Evolutionary conservation across 2,329 filamentous ascomycete species (phyloP), one percentile per base, ranked within the genome.

Genomic region (Fusarium lyarnte): DNA sequence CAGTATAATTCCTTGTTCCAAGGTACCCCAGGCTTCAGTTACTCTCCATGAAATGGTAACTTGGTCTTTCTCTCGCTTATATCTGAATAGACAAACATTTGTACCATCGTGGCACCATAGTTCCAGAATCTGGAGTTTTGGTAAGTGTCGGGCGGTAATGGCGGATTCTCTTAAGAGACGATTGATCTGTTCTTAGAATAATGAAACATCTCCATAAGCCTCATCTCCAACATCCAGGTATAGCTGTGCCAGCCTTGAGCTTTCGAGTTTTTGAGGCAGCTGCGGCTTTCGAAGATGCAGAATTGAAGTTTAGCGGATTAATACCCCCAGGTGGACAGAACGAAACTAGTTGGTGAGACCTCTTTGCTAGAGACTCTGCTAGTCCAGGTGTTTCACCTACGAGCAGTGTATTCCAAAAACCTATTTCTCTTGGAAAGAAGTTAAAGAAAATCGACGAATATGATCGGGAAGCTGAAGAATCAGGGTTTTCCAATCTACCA

Each of bases 201-300:
- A 6, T 2, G 7, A 8, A 31, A 1, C 7, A 2, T 5, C 5
- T 3, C 7, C 21, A 0, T 3, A 7, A 17, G 5, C 1, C 1
- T 12, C 2, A 31, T 17, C 3, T 17, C 10, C 3, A n/a, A 23
- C 27, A 23, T 31, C n/a, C 19, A 36, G 31, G 27, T 19, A 38
- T 12, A 38, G 1, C 33, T 38, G 17, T 14, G 9, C 14, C 5
- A 52, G 23, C 12, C 0, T 52, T 12, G 49, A 38, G 1, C n/a
- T 13, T 31, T 31, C 21, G 0, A 5, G 8, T 31, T 35, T 1
- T 17, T 35, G 33, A 14, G 14, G 8, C 3, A 13, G 21, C 3
- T 9, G 47, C 5, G 31, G 14, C 12, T 21, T 3, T 21, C 47
- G 12, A 16, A 52, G 47, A 52, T 14, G 3, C 2, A 4, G 23